phyloP scores from a whole-genome alignment of 208 protist genomes.

The Trypanosoma congolense region DNA sequence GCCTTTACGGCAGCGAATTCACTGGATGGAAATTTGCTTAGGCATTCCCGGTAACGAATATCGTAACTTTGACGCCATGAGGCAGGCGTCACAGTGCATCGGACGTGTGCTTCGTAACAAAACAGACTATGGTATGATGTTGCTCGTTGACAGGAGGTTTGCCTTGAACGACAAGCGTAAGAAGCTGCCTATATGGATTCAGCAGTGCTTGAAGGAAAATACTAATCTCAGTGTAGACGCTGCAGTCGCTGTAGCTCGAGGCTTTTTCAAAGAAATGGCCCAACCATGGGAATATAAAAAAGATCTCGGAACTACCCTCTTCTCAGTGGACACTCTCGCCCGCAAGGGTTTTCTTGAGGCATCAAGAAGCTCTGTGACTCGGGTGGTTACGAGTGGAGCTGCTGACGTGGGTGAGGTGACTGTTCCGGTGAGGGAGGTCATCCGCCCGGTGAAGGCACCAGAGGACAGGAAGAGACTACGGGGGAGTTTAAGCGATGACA shows the following conservation, averaged over 20 bases:
- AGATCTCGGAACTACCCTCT: conserved; percentile 83
- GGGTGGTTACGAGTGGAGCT: neutral
- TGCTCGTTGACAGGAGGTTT: conserved; percentile 97
- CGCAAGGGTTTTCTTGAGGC: conserved; percentile 22
- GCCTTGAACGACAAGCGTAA: conserved; percentile 92
- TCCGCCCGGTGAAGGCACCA: conserved; percentile 53
- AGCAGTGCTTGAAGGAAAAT: conserved; percentile 86
- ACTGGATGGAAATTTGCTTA: conserved; percentile 95
- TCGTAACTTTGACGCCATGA: conserved; percentile 98
- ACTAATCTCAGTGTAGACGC: conserved; percentile 88
- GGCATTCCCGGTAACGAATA: conserved; percentile 97
- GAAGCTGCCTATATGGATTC: conserved; percentile 91
- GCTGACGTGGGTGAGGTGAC: conserved; percentile 1
- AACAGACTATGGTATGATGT: conserved; percentile 99
- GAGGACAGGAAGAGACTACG: conserved; percentile 32
- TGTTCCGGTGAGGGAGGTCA: conserved; percentile 22
- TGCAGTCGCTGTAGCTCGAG: conserved; percentile 79
- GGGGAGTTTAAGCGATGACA: too few relatives aligned
- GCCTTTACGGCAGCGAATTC: conserved; percentile 92
- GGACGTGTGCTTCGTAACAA: conserved; percentile 99
- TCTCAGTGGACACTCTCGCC: conserved; percentile 36
- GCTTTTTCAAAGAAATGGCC: conserved; percentile 95
- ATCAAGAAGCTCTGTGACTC: conserved; percentile 7
- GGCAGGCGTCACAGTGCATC: conserved; percentile 98
- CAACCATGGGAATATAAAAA: conserved; percentile 89